phyloP scores from a whole-genome alignment of 495 filamentous ascomycete species.

The Diplogelasinospora grovesii region DNA sequence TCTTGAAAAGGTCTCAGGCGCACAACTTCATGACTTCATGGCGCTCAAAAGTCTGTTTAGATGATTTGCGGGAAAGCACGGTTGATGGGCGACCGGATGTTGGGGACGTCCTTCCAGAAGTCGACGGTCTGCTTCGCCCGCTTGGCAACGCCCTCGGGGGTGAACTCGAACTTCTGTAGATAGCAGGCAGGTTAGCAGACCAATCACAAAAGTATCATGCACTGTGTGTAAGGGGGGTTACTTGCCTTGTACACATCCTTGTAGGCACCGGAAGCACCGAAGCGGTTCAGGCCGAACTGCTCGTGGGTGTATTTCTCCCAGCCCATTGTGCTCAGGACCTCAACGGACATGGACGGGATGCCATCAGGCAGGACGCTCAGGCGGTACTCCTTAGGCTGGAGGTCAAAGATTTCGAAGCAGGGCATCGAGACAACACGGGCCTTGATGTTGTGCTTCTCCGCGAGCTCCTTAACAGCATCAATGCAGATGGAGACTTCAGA shows the following conservation, averaged over 20 bases:
- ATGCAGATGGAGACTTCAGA: slow-evolving; percentile 93
- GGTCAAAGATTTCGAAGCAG: slow-evolving; percentile 96
- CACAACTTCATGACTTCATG: slow-evolving; percentile 1
- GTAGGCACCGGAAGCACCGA: slow-evolving; percentile 93
- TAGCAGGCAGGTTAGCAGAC: slow-evolving; percentile 12
- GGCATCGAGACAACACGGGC: slow-evolving; percentile 94
- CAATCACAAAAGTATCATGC: not conserved
- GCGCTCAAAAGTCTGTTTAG: slow-evolving; percentile 33
- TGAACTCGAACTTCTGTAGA: slow-evolving; percentile 94
- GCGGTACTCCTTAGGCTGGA: slow-evolving; percentile 88
- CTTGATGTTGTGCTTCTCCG: slow-evolving; percentile 79
- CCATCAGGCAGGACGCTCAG: slow-evolving; percentile 87
- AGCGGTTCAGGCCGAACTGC: slow-evolving; percentile 98
- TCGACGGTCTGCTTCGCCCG: slow-evolving; percentile 83
- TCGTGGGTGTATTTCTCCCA: slow-evolving; percentile 99
- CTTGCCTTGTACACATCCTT: slow-evolving; percentile 94
- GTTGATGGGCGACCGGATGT: slow-evolving; percentile 90
- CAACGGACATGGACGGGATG: slow-evolving; percentile 87
- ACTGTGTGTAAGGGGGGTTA: no score
- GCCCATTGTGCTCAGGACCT: slow-evolving; percentile 86
- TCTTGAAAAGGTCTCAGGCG: no score
- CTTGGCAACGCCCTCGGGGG: slow-evolving; percentile 90
- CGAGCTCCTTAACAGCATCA: slow-evolving; percentile 83
- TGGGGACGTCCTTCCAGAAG: slow-evolving; percentile 90
- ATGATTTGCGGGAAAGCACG: slow-evolving; percentile 84